Conservation (phyloP, 352 stramenopile species). For the Globisporangium paroecandrum region DNA sequence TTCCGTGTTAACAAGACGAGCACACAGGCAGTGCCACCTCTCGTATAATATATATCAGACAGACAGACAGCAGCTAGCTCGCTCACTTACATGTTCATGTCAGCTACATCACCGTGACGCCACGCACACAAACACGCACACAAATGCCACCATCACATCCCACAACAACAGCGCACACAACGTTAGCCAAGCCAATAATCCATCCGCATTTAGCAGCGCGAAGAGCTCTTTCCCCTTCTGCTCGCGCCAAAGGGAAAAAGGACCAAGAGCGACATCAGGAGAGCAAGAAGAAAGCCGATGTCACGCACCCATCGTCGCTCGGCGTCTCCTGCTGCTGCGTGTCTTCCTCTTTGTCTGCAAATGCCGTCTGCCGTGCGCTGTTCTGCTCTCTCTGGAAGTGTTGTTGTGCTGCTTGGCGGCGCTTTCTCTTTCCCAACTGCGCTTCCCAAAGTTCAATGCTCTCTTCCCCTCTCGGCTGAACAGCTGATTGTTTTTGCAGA, state of each 20-base stretch:
- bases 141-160: neutral
- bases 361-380: neutral
- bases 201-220: neutral
- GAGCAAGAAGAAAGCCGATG: neutral
- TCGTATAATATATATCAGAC: neutral
- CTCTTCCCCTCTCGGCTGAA: neutral
- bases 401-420: neutral
- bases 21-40: neutral
- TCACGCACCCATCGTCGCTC: neutral
- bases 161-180: neutral
- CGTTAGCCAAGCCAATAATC: neutral
- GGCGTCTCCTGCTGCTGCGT: neutral
- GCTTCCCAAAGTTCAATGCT: neutral
- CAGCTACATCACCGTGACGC: neutral
- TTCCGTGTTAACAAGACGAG: neutral
- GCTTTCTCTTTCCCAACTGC: neutral
- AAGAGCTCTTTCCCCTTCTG: neutral
- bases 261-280: neutral
- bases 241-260: neutral
- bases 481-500: neutral
- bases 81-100: conserved; percentile 5
- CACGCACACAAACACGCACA: neutral
- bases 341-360: neutral
- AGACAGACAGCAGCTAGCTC: neutral
- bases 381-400: neutral